These are phyloP conservation scores for Aspergillus leporis DNA, from an alignment of 495 filamentous ascomycete species.

Conservation along the genomic window DNA sequence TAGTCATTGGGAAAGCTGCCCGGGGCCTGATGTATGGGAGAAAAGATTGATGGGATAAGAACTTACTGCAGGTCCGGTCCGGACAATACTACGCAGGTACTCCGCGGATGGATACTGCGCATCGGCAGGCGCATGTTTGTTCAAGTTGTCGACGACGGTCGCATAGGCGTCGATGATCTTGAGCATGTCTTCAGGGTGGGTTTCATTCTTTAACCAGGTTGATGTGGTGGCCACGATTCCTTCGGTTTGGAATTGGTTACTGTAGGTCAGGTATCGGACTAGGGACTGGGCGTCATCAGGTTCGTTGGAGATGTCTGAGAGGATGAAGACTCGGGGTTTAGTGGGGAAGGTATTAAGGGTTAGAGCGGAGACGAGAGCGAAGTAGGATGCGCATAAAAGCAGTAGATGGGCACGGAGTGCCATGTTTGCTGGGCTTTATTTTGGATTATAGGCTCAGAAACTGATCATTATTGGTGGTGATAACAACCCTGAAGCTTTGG, in stretches of 20 bases:
- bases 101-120: constrained; percentile 35
- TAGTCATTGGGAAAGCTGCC: too few species aligned
- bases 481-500: too few species aligned
- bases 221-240: constrained; percentile 43
- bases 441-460: too few species aligned
- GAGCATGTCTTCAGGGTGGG: constrained; percentile 38
- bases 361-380: background rate
- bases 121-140: constrained; percentile 36
- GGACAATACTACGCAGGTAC: constrained; percentile 28
- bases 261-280: constrained; percentile 42
- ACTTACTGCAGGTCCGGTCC: constrained; percentile 30
- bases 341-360: constrained; percentile 12
- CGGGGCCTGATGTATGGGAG: too few species aligned
- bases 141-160: constrained; percentile 40
- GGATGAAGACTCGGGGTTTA: constrained; percentile 42
- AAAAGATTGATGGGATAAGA: background rate
- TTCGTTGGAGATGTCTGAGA: constrained; percentile 48
- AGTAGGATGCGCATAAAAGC: background rate
- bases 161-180: constrained; percentile 43
- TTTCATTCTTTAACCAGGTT: constrained; percentile 37
- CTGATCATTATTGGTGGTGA: too few species aligned
- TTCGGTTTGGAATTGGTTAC: constrained; percentile 44
- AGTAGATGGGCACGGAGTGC: background rate
- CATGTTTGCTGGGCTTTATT: background rate
- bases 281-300: constrained; percentile 46